These are phyloP conservation scores for Ophiostoma himal-ulmi DNA, from an alignment of 2,329 filamentous ascomycete genomes.

Conservation along the genomic window DNA sequence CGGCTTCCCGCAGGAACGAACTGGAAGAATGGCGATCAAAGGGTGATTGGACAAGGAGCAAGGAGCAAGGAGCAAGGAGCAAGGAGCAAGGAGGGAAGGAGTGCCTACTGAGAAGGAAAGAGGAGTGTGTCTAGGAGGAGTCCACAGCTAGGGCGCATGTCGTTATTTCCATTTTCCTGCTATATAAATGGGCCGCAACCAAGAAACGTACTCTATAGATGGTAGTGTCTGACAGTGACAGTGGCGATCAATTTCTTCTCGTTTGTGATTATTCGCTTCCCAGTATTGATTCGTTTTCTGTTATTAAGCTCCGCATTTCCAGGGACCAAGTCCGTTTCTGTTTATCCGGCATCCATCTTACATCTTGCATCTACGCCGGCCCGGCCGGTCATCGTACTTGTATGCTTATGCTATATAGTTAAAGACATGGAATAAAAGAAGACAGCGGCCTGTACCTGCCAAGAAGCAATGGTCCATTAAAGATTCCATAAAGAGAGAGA, in stretches of 20 bases:
- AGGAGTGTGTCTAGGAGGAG: background rate
- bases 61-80: no score
- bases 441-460: background rate
- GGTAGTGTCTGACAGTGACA: background rate
- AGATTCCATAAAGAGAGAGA: background rate
- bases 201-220: background rate
- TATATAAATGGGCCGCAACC: conserved; percentile 2
- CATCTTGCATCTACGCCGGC: no score
- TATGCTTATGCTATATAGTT: no score
- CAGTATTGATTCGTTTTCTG: no score
- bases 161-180: conserved; percentile 12
- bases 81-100: background rate
- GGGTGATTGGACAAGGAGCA: background rate
- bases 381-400: no score
- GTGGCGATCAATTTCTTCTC: background rate
- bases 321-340: no score
- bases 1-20: conserved; percentile 1
- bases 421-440: no score
- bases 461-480: background rate
- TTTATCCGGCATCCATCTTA: no score
- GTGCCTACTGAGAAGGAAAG: background rate
- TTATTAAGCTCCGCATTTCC: no score
- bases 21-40: background rate
- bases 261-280: background rate
- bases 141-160: background rate